A percentile compares a stretch with the other conserved stretches of the same genome.
phyloP scores from a whole-genome alignment of 1,284 basidiomycete genomes.

The Acaromyces ingoldii region DNA sequence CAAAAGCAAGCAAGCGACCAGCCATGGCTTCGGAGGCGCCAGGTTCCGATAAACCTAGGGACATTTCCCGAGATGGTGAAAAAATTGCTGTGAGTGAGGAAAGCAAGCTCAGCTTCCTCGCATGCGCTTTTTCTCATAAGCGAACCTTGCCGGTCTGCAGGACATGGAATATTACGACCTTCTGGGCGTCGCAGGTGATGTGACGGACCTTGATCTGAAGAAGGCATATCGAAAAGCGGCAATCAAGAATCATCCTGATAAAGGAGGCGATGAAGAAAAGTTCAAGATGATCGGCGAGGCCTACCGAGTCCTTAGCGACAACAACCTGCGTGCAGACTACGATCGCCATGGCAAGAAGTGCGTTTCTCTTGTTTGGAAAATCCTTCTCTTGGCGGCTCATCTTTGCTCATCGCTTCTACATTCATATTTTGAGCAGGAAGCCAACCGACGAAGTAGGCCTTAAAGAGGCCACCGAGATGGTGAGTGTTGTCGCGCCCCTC shows the following conservation, averaged over 20 bases:
- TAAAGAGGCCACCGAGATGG: conserved; percentile 51
- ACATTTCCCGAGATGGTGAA: conserved; percentile 45
- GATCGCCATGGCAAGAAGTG: conserved; percentile 89
- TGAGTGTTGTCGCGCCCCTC: neutral
- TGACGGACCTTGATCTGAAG: conserved; percentile 71
- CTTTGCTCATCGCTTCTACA: conserved; percentile 1
- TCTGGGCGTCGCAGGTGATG: conserved; percentile 47
- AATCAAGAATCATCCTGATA: conserved; percentile 68
- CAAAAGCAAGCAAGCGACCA: too few species aligned
- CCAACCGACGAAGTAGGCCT: conserved; percentile 50
- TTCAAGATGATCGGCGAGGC: conserved; percentile 60
- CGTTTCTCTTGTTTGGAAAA: conserved; percentile 54
- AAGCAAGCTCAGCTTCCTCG: too few species aligned
- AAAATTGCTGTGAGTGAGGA: conserved; percentile 25
- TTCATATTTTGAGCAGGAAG: conserved; percentile 20
- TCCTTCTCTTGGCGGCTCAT: neutral
- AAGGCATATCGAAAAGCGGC: conserved; percentile 93
- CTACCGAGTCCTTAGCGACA: conserved; percentile 46
- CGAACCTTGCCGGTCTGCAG: neutral
- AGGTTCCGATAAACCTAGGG: conserved; percentile 16
- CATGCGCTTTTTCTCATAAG: too few species aligned
- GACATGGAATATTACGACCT: conserved; percentile 52
- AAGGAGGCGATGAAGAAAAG: conserved; percentile 48
- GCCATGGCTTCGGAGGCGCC: neutral
- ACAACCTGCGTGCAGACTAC: conserved; percentile 83